Percentiles rank a stretch among this genome's conserved stretches.
Conservation (phyloP, 2,329 filamentous ascomycete genomes). For the Ophiostoma montium region DNA sequence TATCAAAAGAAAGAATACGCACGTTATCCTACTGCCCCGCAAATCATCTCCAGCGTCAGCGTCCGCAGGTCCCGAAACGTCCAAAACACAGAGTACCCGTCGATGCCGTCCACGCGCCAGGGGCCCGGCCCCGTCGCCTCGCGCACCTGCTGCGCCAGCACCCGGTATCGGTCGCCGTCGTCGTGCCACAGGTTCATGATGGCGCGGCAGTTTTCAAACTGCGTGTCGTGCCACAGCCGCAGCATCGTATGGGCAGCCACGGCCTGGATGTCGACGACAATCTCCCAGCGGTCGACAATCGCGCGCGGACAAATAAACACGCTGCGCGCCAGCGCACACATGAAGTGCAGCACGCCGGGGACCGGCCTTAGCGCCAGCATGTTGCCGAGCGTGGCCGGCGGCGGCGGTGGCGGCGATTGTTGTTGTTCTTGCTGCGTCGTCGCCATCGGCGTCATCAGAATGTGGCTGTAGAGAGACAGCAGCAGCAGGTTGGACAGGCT, state of each 20-base stretch:
- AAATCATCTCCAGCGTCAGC: slow-evolving; percentile 3
- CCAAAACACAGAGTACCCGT: slow-evolving; percentile 9
- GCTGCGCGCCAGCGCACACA: slow-evolving; percentile 3
- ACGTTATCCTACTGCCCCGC: too few relatives aligned
- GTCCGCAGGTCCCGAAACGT: slow-evolving; percentile 4
- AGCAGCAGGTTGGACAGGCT: slow-evolving; percentile 1
- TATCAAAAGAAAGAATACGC: too few relatives aligned
- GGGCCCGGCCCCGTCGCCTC: neutral
- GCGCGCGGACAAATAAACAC: slow-evolving; percentile 4
- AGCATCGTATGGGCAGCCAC: slow-evolving; percentile 1
- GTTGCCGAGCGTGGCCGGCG: neutral
- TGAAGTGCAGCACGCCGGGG: slow-evolving; percentile 1
- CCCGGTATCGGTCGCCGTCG: neutral
- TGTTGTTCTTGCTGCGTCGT: too few relatives aligned
- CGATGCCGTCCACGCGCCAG: slow-evolving; percentile 5
- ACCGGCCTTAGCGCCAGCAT: neutral
- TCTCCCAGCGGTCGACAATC: neutral
- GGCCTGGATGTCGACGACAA: slow-evolving; percentile 1
- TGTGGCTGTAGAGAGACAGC: slow-evolving; percentile 1
- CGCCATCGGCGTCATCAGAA: neutral
- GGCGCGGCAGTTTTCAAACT: slow-evolving; percentile 7
- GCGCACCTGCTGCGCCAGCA: neutral
- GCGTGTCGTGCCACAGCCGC: slow-evolving; percentile 1
- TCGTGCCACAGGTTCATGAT: slow-evolving; percentile 3
- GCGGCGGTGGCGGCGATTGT: too few relatives aligned